These are phyloP conservation scores for Spizellomyces punctatus DNA, from an alignment of 192 early-diverging fungal species.

Conservation along the genomic window DNA sequence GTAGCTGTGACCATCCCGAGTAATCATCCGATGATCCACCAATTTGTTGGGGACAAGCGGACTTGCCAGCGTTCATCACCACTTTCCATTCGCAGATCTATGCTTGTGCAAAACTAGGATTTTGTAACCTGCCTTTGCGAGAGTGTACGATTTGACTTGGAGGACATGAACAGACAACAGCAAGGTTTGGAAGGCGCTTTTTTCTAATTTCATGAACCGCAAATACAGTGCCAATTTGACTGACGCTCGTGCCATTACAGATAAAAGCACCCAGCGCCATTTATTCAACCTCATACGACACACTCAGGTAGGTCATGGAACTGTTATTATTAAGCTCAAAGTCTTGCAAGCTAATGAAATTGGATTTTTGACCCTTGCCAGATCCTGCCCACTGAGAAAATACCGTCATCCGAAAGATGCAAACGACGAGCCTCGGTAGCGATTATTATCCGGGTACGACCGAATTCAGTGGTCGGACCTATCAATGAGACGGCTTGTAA, in stretches of 20 bases:
- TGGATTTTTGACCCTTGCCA: neutral
- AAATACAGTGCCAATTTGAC: too few relatives aligned
- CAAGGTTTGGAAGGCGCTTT: too few relatives aligned
- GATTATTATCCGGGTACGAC: constrained; percentile 23
- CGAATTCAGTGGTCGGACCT: constrained; percentile 6
- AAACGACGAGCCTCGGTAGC: constrained; percentile 20
- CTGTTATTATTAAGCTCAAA: neutral
- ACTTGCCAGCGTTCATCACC: too few relatives aligned
- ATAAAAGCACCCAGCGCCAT: neutral
- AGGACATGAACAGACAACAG: too few relatives aligned
- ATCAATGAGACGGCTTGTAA: neutral
- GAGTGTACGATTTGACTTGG: too few relatives aligned
- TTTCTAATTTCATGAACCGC: too few relatives aligned
- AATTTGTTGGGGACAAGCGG: too few relatives aligned
- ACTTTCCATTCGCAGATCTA: too few relatives aligned
- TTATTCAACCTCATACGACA: constrained; percentile 3
- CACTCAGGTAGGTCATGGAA: neutral
- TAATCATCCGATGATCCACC: too few relatives aligned
- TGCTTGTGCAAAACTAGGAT: too few relatives aligned
- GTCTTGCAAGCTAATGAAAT: neutral
- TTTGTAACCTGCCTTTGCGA: too few relatives aligned
- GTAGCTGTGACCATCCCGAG: too few relatives aligned
- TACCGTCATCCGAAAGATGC: neutral
- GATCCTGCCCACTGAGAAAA: constrained; percentile 21
- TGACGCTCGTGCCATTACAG: neutral